Evolutionary conservation across 345 rosid species (phyloP).

Genomic region (Cochlearia excelsa): DNA sequence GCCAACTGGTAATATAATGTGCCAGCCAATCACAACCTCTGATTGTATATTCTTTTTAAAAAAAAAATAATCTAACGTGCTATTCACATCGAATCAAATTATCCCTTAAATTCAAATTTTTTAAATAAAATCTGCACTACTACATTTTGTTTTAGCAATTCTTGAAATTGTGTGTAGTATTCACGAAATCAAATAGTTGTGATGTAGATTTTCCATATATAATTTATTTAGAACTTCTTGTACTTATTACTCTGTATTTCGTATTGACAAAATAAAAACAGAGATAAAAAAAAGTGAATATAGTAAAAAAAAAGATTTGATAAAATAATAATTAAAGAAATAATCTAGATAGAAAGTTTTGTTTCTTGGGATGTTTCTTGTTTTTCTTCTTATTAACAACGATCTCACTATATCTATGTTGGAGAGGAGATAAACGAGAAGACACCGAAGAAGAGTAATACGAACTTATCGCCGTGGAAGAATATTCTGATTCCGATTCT

Average conservation of each 20-base stretch:
- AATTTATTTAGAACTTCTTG: background rate
- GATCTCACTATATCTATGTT: constrained; percentile 35
- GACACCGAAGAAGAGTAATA: constrained; percentile 36
- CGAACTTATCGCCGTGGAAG: constrained; percentile 27
- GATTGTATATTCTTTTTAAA: background rate
- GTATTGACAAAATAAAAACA: background rate
- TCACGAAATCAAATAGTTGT: too few relatives aligned
- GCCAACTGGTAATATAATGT: constrained; percentile 29
- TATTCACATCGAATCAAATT: background rate
- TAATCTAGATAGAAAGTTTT: constrained; percentile 32
- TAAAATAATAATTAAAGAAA: constrained; percentile 24
- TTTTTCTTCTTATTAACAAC: constrained; percentile 30
- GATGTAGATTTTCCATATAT: background rate
- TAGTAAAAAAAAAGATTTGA: constrained; percentile 1
- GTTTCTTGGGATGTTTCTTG: constrained; percentile 32
- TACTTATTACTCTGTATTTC: background rate
- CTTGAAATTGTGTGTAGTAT: too few relatives aligned
- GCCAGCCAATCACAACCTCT: constrained; percentile 30
- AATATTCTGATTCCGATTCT: constrained; percentile 29
- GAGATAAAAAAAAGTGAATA: background rate
- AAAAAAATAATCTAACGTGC: background rate
- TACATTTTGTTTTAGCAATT: too few relatives aligned
- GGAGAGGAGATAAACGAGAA: constrained; percentile 37
- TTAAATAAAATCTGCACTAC: too few relatives aligned
- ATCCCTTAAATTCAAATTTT: too few relatives aligned